phyloP scores from a whole-genome alignment of 1,284 basidiomycete species.

The Lignosus rhinocerotis region DNA sequence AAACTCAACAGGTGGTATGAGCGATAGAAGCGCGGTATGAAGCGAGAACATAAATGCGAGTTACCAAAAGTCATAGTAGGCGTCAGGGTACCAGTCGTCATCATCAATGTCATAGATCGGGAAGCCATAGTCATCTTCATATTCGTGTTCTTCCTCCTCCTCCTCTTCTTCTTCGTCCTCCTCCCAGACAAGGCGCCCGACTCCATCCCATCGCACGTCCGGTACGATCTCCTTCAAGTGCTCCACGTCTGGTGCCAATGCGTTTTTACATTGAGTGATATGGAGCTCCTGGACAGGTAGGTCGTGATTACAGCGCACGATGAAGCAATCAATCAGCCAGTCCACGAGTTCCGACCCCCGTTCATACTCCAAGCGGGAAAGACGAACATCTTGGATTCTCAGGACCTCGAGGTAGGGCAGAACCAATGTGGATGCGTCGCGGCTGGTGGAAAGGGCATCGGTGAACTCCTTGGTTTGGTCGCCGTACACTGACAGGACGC shows the following conservation, averaged over 20 bases:
- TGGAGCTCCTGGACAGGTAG: constrained; percentile 7
- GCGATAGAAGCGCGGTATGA: too few relatives aligned
- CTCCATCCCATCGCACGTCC: constrained; percentile 14
- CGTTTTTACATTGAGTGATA: constrained; percentile 3
- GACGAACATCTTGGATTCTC: not conserved
- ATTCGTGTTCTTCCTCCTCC: not conserved
- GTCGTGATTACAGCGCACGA: constrained; percentile 13
- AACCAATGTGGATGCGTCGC: not conserved
- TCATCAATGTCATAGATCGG: not conserved
- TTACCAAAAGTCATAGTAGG: not conserved
- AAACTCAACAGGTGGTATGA: too few relatives aligned
- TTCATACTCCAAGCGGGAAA: constrained; percentile 6
- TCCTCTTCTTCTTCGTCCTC: constrained; percentile 8
- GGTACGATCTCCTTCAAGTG: constrained; percentile 12
- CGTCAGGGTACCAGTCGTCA: not conserved
- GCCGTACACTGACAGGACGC: constrained; percentile 1
- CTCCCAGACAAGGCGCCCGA: not conserved
- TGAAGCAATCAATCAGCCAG: constrained; percentile 14
- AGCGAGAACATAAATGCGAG: too few relatives aligned
- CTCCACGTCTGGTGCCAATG: constrained; percentile 1
- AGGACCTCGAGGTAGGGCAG: constrained; percentile 10
- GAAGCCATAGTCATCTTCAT: not conserved
- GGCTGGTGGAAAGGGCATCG: constrained; percentile 1
- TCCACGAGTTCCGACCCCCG: constrained; percentile 3
- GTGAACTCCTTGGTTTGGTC: constrained; percentile 5